These are phyloP conservation scores for Colletotrichum truncatum DNA, from an alignment of 2,329 filamentous ascomycete species.

Conservation along the genomic window DNA sequence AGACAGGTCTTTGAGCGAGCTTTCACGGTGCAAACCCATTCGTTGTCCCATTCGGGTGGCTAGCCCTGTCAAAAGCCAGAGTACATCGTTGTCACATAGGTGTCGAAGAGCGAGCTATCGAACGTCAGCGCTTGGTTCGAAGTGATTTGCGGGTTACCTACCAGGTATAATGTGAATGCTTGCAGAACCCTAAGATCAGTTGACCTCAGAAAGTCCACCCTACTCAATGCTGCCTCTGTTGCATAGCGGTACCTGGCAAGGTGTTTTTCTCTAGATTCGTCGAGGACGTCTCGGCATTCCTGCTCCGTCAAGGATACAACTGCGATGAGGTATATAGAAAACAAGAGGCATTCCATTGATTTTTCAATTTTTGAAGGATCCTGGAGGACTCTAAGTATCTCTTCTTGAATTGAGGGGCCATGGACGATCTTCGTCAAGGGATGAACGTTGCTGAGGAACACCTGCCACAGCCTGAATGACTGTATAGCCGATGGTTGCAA, in stretches of 20 bases:
- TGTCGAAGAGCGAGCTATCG: conserved; percentile 62
- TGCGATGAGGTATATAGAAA: conserved; percentile 67
- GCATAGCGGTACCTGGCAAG: conserved; percentile 60
- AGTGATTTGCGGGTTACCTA: conserved; percentile 38
- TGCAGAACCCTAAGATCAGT: conserved; percentile 67
- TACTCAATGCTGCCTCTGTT: conserved; percentile 57
- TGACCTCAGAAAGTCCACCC: conserved; percentile 66
- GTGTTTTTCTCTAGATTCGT: conserved; percentile 57
- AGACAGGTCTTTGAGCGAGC: conserved; percentile 60
- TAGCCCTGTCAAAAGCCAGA: conserved; percentile 70
- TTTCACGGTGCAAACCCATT: conserved; percentile 73
- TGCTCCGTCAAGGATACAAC: conserved; percentile 65
- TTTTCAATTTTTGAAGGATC: neutral
- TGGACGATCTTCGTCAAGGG: conserved; percentile 78
- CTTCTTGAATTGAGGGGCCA: conserved; percentile 70
- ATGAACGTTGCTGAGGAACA: conserved; percentile 78
- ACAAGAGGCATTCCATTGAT: conserved; percentile 70
- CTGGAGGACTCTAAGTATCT: neutral
- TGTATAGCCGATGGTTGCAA: conserved; percentile 11
- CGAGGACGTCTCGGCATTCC: conserved; percentile 63
- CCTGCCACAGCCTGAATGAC: conserved; percentile 72
- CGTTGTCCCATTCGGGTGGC: conserved; percentile 71
- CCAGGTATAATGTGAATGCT: conserved; percentile 65
- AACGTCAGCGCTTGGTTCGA: conserved; percentile 26
- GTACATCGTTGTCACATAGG: conserved; percentile 64